A percentile compares a stretch with the other conserved stretches of the same genome.
phyloP scores from a whole-genome alignment of 352 stramenopile species.

The Phytophthora pistaciae region DNA sequence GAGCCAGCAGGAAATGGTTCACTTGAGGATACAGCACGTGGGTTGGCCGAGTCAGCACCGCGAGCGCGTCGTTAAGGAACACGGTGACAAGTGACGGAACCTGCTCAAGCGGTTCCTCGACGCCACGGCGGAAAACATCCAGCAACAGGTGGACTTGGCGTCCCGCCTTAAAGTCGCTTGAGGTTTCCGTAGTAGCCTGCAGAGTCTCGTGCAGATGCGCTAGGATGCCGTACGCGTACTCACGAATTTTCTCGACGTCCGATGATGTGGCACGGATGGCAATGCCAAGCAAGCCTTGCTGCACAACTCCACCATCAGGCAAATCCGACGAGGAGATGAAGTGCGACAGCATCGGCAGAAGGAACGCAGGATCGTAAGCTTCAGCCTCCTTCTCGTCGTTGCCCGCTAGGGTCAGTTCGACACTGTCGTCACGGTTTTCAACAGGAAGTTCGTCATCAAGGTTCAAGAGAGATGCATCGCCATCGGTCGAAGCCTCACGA shows the following conservation, averaged over 20 bases:
- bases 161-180: conserved; percentile 73
- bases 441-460: conserved; percentile 25
- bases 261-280: conserved; percentile 81
- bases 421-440: conserved; percentile 7
- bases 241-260: conserved; percentile 56
- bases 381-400: conserved; percentile 20
- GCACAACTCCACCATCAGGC: conserved; percentile 59
- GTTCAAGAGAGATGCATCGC: conserved; percentile 44
- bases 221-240: conserved; percentile 79
- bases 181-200: conserved; percentile 55
- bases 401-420: conserved; percentile 2
- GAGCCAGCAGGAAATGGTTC: conserved; percentile 88
- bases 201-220: conserved; percentile 81
- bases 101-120: conserved; percentile 55
- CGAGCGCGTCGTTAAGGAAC: conserved; percentile 84
- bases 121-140: conserved; percentile 77
- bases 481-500: conserved; percentile 39
- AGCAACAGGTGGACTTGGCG: conserved; percentile 85
- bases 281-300: conserved; percentile 77
- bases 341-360: conserved; percentile 80
- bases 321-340: conserved; percentile 82
- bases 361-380: conserved; percentile 79
- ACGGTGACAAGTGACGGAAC: conserved; percentile 85
- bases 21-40: conserved; percentile 83
- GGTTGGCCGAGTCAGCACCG: conserved; percentile 69